phyloP scores from a whole-genome alignment of 2,329 filamentous ascomycete genomes.

The Rhinocladiella mackenziei region DNA sequence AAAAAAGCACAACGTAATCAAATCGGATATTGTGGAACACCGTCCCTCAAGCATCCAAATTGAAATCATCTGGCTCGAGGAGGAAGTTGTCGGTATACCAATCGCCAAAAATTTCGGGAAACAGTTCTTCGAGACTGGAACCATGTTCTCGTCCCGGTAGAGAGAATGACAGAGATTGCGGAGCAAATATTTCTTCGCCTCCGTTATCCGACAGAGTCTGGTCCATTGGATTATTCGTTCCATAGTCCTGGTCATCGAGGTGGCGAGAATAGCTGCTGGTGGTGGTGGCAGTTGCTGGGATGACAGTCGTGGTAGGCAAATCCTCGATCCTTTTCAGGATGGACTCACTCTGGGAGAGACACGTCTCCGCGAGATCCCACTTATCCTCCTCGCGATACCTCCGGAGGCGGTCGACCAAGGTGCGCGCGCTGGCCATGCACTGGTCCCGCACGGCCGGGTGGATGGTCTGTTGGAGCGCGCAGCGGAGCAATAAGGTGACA shows the following conservation, averaged over 20 bases:
- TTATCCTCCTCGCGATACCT: slow-evolving; percentile 48
- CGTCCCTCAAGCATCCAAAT: slow-evolving; percentile 2
- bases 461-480: slow-evolving; percentile 38
- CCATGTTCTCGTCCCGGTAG: slow-evolving; percentile 11
- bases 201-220: background rate
- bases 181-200: background rate
- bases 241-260: background rate
- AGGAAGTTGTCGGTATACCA: slow-evolving; percentile 10
- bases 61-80: slow-evolving; percentile 6
- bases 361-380: slow-evolving; percentile 56
- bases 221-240: background rate
- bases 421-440: slow-evolving; percentile 47
- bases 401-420: slow-evolving; percentile 46
- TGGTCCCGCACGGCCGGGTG: slow-evolving; percentile 44
- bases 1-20: slow-evolving; percentile 1
- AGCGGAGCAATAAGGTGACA: slow-evolving; percentile 28
- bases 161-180: background rate
- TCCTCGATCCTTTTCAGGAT: slow-evolving; percentile 36
- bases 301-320: slow-evolving; percentile 34
- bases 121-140: slow-evolving; percentile 23
- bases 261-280: slow-evolving; percentile 15
- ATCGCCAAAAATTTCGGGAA: slow-evolving; percentile 27
- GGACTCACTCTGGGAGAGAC: slow-evolving; percentile 48
- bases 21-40: background rate
- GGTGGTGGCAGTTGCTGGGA: slow-evolving; percentile 2